Base-by-base conservation (phyloP, 2,329 filamentous ascomycete genomes). In the Aspergillus sp. region DNA sequence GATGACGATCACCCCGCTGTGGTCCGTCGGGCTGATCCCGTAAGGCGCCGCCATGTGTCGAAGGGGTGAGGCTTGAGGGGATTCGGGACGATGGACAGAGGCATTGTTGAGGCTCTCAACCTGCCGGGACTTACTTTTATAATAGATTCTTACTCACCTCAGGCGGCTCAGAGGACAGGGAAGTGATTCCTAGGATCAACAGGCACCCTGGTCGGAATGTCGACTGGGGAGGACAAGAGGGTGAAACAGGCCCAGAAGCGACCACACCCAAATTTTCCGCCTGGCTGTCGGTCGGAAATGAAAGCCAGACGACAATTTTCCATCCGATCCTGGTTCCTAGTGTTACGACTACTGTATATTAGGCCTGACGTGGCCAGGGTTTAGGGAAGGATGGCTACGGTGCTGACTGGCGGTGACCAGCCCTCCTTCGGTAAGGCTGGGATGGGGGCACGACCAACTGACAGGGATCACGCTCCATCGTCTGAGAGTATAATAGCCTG, bases 1-100 rank as follows among this genome's bases (percentile, higher is more conserved):
- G 47, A 69, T 65, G 1, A 64, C 58, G 43, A 68, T 54, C 53
- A 61, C 19, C 13, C 65, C 65, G 23, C 62, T 57, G 32, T 60
- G 61, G 52, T 69, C 64, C 4, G 63, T 65, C 8, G 64, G 41
- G 10, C 59, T 56, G 45, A 68, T 52, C 21, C 49, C 47, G 50
- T 66, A 68, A 2, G 62, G 58, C 8, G 59, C 54, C 5, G 50
- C 41, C 57, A 43, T 55, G 28, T 8, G 38, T 47, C 15, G 41
- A 21, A 12, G 39, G 7, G 9, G 15, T 5, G 32, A 36, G 12
- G 32, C 32, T 13, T 36, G 12, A 36, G 32, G 32, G 36, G 38
- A 54, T 8, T 38, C 25, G 19, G 19, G 30, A 57, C 6, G 45
- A 21, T 30, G 39, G 5, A 48, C 28, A 36, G 28, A 30, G 39